Conservation (phyloP, 192 early-diverging fungal genomes). For the Entrophospora sp. region DNA sequence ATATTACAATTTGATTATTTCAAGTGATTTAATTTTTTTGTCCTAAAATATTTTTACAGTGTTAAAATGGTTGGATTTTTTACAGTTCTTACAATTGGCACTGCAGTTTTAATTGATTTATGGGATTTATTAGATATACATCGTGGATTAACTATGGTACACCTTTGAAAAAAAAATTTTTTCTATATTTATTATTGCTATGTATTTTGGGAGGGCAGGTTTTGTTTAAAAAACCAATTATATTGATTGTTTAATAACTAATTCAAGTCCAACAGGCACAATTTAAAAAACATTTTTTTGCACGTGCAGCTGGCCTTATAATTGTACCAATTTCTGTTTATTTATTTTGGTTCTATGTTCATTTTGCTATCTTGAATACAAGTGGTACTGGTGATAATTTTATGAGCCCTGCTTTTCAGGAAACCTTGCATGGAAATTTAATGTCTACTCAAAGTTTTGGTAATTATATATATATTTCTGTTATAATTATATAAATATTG, state of each 20-base stretch:
- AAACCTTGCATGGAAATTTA: constrained; percentile 65
- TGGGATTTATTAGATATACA: constrained; percentile 87
- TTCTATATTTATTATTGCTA: too few species aligned
- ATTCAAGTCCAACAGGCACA: constrained; percentile 31
- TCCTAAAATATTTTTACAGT: constrained; percentile 22
- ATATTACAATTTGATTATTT: too few species aligned
- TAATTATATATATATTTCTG: constrained; percentile 13
- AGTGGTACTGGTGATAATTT: constrained; percentile 89
- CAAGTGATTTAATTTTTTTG: constrained; percentile 3
- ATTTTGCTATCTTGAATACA: constrained; percentile 75
- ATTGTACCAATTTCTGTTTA: constrained; percentile 72
- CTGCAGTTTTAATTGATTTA: constrained; percentile 76
- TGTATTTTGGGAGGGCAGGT: neutral
- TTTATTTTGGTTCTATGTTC: constrained; percentile 82
- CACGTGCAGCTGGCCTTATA: constrained; percentile 77
- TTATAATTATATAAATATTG: too few species aligned
- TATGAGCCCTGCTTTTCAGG: constrained; percentile 86
- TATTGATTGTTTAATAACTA: neutral
- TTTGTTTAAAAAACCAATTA: neutral
- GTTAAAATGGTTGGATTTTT: constrained; percentile 97
- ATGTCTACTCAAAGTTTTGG: constrained; percentile 45
- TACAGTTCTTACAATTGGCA: constrained; percentile 73
- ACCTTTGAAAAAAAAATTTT: too few species aligned
- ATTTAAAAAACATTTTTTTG: constrained; percentile 74
- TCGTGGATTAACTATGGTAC: constrained; percentile 58